Conservation (phyloP, 768 basidiomycete genomes). For the Obba rivulosa region DNA sequence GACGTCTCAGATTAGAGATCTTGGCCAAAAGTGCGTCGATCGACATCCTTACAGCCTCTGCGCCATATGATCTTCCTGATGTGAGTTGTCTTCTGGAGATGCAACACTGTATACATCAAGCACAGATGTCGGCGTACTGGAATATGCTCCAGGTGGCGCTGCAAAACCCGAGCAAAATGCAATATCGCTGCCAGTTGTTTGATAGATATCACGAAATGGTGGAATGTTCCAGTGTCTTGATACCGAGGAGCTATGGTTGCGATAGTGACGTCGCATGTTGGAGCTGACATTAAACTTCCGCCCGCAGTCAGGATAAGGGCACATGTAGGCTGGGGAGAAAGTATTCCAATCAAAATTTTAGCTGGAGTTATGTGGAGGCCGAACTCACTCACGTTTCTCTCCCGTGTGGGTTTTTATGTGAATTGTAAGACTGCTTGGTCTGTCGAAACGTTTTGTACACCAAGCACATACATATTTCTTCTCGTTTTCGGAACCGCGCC, state of each 20-base stretch:
- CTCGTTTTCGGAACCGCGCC: not conserved
- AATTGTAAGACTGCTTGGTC: constrained; percentile 60
- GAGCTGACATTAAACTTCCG: constrained; percentile 80
- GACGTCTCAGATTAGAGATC: no score
- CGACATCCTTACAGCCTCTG: no score
- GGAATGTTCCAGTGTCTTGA: no score
- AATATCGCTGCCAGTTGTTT: no score
- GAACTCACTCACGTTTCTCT: constrained; percentile 53
- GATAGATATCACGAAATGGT: no score
- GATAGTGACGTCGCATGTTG: constrained; percentile 77
- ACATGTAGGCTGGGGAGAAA: constrained; percentile 33
- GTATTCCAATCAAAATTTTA: not conserved
- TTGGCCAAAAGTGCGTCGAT: no score
- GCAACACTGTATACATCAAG: no score
- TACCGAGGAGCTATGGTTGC: constrained; percentile 43
- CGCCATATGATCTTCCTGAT: no score
- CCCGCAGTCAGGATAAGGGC: constrained; percentile 71
- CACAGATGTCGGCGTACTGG: no score
- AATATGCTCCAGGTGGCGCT: no score
- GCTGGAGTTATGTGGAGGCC: not conserved
- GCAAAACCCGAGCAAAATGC: no score
- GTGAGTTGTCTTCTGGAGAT: no score
- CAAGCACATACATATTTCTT: constrained; percentile 1
- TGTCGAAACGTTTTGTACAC: constrained; percentile 59
- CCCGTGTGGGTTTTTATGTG: constrained; percentile 67